Conservation (phyloP, 202 grass and related monocot species). For the Brachypodium distachyon region DNA sequence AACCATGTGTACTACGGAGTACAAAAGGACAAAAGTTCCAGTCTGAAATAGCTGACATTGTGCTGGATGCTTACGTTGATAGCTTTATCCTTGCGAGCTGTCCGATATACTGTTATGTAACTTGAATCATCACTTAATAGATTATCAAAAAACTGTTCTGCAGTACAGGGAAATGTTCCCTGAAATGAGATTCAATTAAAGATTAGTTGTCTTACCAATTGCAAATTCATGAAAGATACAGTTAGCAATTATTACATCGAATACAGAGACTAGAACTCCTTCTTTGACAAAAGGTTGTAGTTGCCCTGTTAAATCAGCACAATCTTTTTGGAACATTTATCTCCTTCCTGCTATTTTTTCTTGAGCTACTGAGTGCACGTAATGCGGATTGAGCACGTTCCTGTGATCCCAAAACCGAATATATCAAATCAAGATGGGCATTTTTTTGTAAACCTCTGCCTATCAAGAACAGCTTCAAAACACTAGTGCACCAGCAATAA, state of each 20-base stretch:
- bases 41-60: background rate
- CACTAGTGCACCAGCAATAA: constrained; percentile 7
- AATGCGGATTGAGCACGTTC: constrained; percentile 87
- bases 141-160: constrained; percentile 70
- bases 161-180: constrained; percentile 80
- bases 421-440: background rate
- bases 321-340: constrained; percentile 66
- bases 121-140: constrained; percentile 75
- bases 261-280: constrained; percentile 84
- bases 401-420: constrained; percentile 24
- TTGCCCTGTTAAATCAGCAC: constrained; percentile 48
- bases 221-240: constrained; percentile 9
- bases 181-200: constrained; percentile 29
- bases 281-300: constrained; percentile 95
- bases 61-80: constrained; percentile 64
- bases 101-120: constrained; percentile 73
- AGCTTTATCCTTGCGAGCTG: constrained; percentile 78
- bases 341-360: constrained; percentile 55
- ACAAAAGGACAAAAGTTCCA: background rate
- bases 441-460: too few relatives aligned
- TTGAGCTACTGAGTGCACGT: constrained; percentile 82
- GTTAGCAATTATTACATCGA: constrained; percentile 49
- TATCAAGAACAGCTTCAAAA: constrained; percentile 10
- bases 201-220: constrained; percentile 5
- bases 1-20: background rate